phyloP scores from a whole-genome alignment of 345 rosid genomes.

The Conringia planisiliqua region DNA sequence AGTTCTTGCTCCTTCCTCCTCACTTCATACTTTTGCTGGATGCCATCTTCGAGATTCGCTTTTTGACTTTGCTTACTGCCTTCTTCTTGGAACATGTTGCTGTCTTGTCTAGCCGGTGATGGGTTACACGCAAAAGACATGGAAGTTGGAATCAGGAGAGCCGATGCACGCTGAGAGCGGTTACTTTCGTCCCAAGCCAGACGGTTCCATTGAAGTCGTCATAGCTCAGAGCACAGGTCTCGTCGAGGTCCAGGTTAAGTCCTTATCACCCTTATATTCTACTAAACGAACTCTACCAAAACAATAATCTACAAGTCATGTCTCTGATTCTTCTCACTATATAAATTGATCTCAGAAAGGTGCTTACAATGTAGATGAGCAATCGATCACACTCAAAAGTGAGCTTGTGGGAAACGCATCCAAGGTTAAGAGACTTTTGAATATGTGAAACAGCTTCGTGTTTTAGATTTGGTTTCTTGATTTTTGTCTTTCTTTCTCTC shows the following conservation, averaged over 20 bases:
- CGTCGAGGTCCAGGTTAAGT: constrained; percentile 58
- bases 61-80: background rate
- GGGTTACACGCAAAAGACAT: constrained; percentile 62
- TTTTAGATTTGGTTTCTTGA: background rate
- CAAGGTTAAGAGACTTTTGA: constrained; percentile 41
- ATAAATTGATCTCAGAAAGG: constrained; percentile 40
- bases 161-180: constrained; percentile 88
- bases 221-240: constrained; percentile 80
- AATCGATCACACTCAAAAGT: constrained; percentile 54
- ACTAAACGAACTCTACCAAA: background rate
- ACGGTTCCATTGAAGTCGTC: constrained; percentile 64
- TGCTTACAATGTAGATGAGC: constrained; percentile 39
- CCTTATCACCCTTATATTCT: background rate
- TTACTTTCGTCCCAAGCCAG: constrained; percentile 65
- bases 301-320: background rate
- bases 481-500: background rate
- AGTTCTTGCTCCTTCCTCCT: background rate
- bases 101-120: constrained; percentile 51
- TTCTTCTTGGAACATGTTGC: background rate
- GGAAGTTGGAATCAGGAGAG: constrained; percentile 55
- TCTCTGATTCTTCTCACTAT: background rate
- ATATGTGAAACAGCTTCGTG: background rate
- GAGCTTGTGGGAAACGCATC: constrained; percentile 72
- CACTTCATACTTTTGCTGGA: background rate
- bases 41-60: background rate